A percentile compares a stretch with the other conserved stretches of the same genome.
These are phyloP conservation scores for Pisolithus albus DNA, from an alignment of 768 basidiomycete species.

Conservation along the genomic window DNA sequence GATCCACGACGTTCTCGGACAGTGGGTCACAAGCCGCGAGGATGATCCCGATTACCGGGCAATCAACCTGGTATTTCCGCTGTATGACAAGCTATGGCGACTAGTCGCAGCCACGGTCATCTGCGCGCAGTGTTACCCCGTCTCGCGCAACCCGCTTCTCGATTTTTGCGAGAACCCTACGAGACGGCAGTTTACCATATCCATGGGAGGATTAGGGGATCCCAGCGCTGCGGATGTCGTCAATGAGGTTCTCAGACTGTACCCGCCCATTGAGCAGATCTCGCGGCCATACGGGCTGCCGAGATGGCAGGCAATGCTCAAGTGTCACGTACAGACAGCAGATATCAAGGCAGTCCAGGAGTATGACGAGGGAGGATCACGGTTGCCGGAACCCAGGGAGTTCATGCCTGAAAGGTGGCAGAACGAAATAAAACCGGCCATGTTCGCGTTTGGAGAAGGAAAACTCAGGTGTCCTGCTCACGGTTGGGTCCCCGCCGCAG, in stretches of 20 bases:
- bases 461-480: slow-evolving; percentile 37
- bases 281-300: neutral
- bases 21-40: slow-evolving; percentile 31
- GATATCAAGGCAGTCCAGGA: slow-evolving; percentile 14
- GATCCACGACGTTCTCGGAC: slow-evolving; percentile 32
- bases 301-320: slow-evolving; percentile 13
- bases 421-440: slow-evolving; percentile 19
- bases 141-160: slow-evolving; percentile 25
- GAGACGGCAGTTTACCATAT: slow-evolving; percentile 17
- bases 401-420: slow-evolving; percentile 18
- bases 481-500: slow-evolving; percentile 47
- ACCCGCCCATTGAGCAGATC: slow-evolving; percentile 15
- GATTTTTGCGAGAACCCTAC: slow-evolving; percentile 31
- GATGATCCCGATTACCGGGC: slow-evolving; percentile 17
- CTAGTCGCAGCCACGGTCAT: slow-evolving; percentile 44
- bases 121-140: slow-evolving; percentile 20
- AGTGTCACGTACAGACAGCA: slow-evolving; percentile 13
- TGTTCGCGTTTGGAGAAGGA: slow-evolving; percentile 41
- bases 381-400: slow-evolving; percentile 32
- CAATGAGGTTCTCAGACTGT: slow-evolving; percentile 10
- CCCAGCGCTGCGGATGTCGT: slow-evolving; percentile 18
- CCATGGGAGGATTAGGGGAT: neutral
- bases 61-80: slow-evolving; percentile 48
- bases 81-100: slow-evolving; percentile 60
- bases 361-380: slow-evolving; percentile 36